A percentile compares a stretch with the other conserved stretches of the same genome.
Conservation (phyloP, 2,329 filamentous ascomycete genomes). For the Phoma sp. region DNA sequence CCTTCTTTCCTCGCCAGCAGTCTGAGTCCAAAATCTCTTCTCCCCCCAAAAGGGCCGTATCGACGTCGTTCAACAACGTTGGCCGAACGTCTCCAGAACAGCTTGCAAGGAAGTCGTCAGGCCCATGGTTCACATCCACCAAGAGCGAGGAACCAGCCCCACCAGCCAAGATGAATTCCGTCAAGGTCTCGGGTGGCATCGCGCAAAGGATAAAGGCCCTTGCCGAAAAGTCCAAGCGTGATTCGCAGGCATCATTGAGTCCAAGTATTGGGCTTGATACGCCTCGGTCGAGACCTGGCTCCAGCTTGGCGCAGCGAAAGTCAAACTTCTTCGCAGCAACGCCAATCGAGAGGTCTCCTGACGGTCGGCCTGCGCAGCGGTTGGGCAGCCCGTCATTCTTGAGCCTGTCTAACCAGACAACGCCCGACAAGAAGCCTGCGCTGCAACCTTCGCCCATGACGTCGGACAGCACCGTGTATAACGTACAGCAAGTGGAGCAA, state of each 20-base stretch:
- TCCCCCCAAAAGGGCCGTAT: conserved; percentile 42
- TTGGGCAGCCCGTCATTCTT: conserved; percentile 40
- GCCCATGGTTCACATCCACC: conserved; percentile 31
- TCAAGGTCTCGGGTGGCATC: conserved; percentile 87
- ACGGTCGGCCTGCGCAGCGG: conserved; percentile 34
- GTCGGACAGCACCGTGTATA: conserved; percentile 48
- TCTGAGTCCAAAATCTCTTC: conserved; percentile 27
- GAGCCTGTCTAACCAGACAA: conserved; percentile 34
- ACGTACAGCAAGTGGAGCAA: conserved; percentile 48
- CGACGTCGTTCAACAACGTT: conserved; percentile 42
- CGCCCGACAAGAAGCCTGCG: conserved; percentile 34
- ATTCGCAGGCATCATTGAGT: conserved; percentile 38
- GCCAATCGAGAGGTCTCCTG: conserved; percentile 37
- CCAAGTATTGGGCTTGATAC: conserved; percentile 11
- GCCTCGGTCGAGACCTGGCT: conserved; percentile 24
- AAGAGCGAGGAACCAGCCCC: conserved; percentile 12
- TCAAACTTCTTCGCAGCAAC: conserved; percentile 47
- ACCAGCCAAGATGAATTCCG: conserved; percentile 65
- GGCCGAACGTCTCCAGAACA: conserved; percentile 39
- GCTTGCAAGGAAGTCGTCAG: conserved; percentile 37
- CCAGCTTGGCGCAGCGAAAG: conserved; percentile 46
- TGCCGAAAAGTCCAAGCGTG: conserved; percentile 73
- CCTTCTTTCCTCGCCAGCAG: conserved; percentile 59
- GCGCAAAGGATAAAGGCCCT: conserved; percentile 94
- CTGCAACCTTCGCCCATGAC: conserved; percentile 15